These are phyloP conservation scores for Metahyphopichia silvanorum DNA, from an alignment of 805 yeast species.

Conservation along the genomic window DNA sequence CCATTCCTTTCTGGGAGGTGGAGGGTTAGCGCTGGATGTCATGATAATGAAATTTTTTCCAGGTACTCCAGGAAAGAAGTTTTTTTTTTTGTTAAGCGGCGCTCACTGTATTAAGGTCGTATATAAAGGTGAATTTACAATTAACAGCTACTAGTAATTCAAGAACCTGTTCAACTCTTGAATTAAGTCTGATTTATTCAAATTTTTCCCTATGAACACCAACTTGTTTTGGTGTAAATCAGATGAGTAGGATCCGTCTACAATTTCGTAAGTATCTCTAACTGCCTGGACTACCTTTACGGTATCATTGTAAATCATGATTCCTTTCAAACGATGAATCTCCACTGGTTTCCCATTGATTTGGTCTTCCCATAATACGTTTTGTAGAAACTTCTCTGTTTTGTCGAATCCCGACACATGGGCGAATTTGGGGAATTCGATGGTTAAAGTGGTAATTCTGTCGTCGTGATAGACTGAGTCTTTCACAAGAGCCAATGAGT, in stretches of 20 bases:
- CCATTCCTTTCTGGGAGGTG: conserved; percentile 40
- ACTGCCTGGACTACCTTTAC: conserved; percentile 85
- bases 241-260: conserved; percentile 40
- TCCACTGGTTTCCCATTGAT: conserved; percentile 50
- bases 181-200: conserved; percentile 35
- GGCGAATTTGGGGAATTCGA: conserved; percentile 45
- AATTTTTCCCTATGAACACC: conserved; percentile 72
- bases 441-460: conserved; percentile 32
- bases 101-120: no score
- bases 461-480: conserved; percentile 32
- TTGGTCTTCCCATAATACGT: conserved; percentile 67
- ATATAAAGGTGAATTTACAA: no score
- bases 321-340: conserved; percentile 81
- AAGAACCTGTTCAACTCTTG: conserved; percentile 26
- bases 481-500: conserved; percentile 11
- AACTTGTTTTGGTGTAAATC: conserved; percentile 49
- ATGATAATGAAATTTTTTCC: conserved; percentile 1
- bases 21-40: not conserved
- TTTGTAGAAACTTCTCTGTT: conserved; percentile 65
- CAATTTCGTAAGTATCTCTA: conserved; percentile 83
- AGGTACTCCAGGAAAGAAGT: no score
- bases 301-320: conserved; percentile 41
- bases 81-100: no score
- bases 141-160: no score
- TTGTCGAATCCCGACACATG: conserved; percentile 32